Evolutionary conservation across 1,284 basidiomycete species (phyloP), one percentile per base, ranked within the genome.

Genomic region (Boletellus sp.): DNA sequence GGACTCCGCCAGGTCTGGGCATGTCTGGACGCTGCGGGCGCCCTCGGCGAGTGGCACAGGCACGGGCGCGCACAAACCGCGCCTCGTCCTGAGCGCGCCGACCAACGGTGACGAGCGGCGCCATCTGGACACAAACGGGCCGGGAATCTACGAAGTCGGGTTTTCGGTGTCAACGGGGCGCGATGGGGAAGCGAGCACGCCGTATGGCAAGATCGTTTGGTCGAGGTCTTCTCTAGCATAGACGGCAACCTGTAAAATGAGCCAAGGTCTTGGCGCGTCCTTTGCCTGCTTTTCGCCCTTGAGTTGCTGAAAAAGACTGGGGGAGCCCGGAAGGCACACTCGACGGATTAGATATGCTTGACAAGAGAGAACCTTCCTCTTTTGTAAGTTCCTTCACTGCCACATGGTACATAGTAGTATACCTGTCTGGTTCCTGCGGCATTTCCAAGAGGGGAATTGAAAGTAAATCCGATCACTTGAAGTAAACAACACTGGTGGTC

Each of bases 91-190:
- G 16, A 63, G 60, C 19, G 54, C 60, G 7, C 70, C 79, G 1
- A 42, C 50, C 11, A 61, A 66, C 24, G 67, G 65, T 0, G 71
- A 69, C 10, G 76, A 81, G 53, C 43, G 47, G 13, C 51, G 41
- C 7, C 74, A 76, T 52, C 51, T 81, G 8, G 52, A 51, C 18
- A 53, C 52, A n/a, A 59, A 59, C 16, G 72, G 65, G 1, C 58
- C 67, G 7, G 76, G 75, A 1, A 73, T 82, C 7, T 76, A 73
- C 50, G 81, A 83, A 57, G 70, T 84, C 4, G 79, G 67, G 3
- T 75, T 83, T 57, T 68, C 55, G 45, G 74, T 81, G 8, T 58
- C 52, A 6, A 55, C 58, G 15, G 60, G 62, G 21, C 61, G 66
- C 18, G 57, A 57, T 30, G 71, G 66, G 13, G 62, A 56, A 37